Percentiles rank a stretch among this genome's conserved stretches.
These are phyloP conservation scores for Aegilops longissima DNA, from an alignment of 176 grass and related monocot species.

Conservation along the genomic window DNA sequence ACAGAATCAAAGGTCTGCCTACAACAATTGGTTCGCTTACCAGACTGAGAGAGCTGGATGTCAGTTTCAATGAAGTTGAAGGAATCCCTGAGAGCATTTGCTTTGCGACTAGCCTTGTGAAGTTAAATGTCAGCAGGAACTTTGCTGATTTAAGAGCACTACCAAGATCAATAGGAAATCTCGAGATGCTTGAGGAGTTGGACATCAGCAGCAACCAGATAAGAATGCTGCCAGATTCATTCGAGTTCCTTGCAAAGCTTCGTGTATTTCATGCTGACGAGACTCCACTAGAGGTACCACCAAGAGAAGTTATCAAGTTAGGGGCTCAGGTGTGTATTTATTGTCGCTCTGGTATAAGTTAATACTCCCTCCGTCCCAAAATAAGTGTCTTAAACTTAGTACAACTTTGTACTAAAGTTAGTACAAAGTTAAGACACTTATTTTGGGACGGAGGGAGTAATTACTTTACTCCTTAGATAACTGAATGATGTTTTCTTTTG, in stretches of 20 bases:
- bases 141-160: slow-evolving; percentile 81
- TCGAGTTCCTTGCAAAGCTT: slow-evolving; percentile 62
- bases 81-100: slow-evolving; percentile 74
- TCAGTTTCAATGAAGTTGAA: slow-evolving; percentile 95
- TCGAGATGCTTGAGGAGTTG: slow-evolving; percentile 94
- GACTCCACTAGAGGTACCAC: slow-evolving; percentile 89
- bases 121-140: slow-evolving; percentile 79
- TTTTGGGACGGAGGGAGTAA: neutral
- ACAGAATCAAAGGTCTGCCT: slow-evolving; percentile 88
- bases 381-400: no score
- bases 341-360: slow-evolving; percentile 3
- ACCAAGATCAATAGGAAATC: slow-evolving; percentile 85
- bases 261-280: slow-evolving; percentile 81
- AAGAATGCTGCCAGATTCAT: slow-evolving; percentile 75
- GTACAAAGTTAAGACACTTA: no score
- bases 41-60: slow-evolving; percentile 85
- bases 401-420: no score
- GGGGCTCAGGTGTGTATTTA: slow-evolving; percentile 74
- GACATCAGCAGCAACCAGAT: slow-evolving; percentile 99
- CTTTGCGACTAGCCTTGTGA: slow-evolving; percentile 76
- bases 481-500: slow-evolving; percentile 30
- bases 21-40: slow-evolving; percentile 77
- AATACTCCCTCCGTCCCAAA: neutral
- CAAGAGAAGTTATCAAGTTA: slow-evolving; percentile 76
- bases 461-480: neutral